phyloP scores from a whole-genome alignment of 257 asterid species.

The Leptodermis oblonga region DNA sequence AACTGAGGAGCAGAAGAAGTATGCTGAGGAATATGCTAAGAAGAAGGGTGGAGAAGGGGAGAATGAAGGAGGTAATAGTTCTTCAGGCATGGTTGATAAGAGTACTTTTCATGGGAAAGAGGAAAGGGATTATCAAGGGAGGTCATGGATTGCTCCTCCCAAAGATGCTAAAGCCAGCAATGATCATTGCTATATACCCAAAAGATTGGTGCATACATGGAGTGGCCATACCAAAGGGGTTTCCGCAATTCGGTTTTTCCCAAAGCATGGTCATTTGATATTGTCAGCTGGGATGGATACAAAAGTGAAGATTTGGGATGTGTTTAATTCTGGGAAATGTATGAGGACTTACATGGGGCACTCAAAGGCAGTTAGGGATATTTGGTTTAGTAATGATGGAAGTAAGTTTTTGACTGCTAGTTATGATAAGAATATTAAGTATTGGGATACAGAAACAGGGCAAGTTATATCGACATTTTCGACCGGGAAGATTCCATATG shows the following conservation, averaged over 20 bases:
- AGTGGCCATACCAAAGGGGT: conserved; percentile 97
- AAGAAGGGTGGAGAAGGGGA: conserved; percentile 87
- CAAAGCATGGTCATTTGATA: conserved; percentile 86
- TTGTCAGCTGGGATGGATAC: conserved; percentile 97
- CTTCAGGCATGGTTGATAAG: conserved; percentile 53
- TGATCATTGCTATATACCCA: conserved; percentile 96
- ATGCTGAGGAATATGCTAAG: conserved; percentile 95
- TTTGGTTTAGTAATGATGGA: conserved; percentile 91
- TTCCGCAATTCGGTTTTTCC: conserved; percentile 94
- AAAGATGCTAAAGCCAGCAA: conserved; percentile 92
- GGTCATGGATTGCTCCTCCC: conserved; percentile 96
- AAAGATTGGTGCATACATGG: conserved; percentile 96
- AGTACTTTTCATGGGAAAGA: conserved; percentile 90
- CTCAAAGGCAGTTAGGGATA: conserved; percentile 81
- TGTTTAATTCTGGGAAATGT: conserved; percentile 78
- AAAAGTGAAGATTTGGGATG: conserved; percentile 98
- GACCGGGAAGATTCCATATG: conserved; percentile 89
- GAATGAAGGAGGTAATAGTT: conserved; percentile 52
- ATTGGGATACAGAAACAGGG: conserved; percentile 99
- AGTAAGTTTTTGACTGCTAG: conserved; percentile 88
- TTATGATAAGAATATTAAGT: conserved; percentile 92
- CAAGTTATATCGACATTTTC: conserved; percentile 91
- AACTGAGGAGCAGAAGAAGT: conserved; percentile 96
- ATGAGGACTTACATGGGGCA: conserved; percentile 99
- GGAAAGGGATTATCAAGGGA: conserved; percentile 93